phyloP scores from a whole-genome alignment of 208 protist genomes.

The Novymonas esmeraldas region DNA sequence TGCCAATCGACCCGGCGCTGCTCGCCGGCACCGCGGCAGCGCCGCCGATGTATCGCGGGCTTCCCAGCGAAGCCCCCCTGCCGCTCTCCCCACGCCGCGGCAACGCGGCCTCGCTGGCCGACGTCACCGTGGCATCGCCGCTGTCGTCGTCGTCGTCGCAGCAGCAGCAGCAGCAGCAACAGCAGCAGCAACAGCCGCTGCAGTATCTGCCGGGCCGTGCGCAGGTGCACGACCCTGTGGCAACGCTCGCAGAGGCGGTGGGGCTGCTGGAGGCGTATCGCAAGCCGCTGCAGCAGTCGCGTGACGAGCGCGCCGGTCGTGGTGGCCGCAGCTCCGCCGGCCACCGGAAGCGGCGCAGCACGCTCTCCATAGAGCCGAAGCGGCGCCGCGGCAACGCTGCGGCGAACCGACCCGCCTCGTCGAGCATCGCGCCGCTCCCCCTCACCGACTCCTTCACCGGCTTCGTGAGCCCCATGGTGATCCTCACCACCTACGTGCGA shows the following conservation, averaged over 20 bases:
- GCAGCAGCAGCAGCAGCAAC: constrained; percentile 11
- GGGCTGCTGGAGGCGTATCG: constrained; percentile 27
- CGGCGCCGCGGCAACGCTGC: not conserved
- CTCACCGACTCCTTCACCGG: constrained; percentile 35
- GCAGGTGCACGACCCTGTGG: constrained; percentile 12
- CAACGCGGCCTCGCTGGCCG: not conserved
- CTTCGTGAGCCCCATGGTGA: constrained; percentile 65
- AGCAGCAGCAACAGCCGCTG: not conserved
- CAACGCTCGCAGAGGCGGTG: constrained; percentile 23
- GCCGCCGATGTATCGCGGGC: not conserved
- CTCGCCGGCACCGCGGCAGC: constrained; percentile 6
- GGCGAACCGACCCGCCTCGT: not conserved
- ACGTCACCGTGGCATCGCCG: not conserved
- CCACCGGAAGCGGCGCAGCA: not conserved
- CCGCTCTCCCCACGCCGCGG: not conserved
- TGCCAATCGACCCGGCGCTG: constrained; percentile 42
- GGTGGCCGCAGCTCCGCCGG: constrained; percentile 1
- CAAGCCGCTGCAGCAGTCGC: constrained; percentile 18
- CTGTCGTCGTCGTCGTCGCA: not conserved
- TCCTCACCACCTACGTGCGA: constrained; percentile 80
- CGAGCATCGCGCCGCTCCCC: constrained; percentile 5
- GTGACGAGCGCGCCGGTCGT: not conserved
- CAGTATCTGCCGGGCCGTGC: constrained; percentile 24
- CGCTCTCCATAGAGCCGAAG: not conserved
- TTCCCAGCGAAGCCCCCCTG: not conserved